Base-by-base conservation (phyloP, 2,329 filamentous ascomycete species). In the Alternaria gansuensis region DNA sequence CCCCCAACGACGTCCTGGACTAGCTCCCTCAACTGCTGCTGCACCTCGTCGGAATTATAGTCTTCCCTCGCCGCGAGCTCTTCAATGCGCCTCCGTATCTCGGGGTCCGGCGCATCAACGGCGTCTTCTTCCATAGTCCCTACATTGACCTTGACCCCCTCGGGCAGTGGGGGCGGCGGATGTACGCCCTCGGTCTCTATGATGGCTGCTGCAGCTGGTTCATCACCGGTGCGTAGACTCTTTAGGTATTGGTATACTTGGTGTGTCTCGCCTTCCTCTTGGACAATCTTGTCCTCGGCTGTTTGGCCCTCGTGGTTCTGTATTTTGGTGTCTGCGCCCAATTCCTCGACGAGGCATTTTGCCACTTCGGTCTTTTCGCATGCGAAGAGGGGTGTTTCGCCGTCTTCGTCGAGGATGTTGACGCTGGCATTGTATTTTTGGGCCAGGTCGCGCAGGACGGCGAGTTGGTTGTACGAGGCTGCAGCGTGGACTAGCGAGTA, bases 401-500 rank as follows among this genome's bases (percentile, higher is more conserved):
- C 87, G 75, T 99, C 95, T 76, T 97, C 92, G 74, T 99, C 95
- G 66, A 85, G 86, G 51, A 97, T 82, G 75, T 97, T 89, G 46
- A 93, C 86, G 60, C 93, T 82, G 24, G 94, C 93, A 11, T 87
- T 80, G 78, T 93, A 92, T 33, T 94, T 91, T 45, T 82, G 82
- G 28, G 97, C 83, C 5, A 99, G 84, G 0, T 87, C 79, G 59
- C 90, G 89, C 14, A 97, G 84, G 14, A 99, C 87, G 54, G 90
- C 86, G 34, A 92, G 80, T 75, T 98, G 93, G 75, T 90, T 90
- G 83, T 98, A 99, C 67, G 93, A 97, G 17, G 92, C 89, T 14
- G 94, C 92, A 51, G 95, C 95, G 78, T 99, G 95, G 48, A 98
- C 82, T 26, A 98, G 87, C 45, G 93, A 96, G 81, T 99, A 99